phyloP scores from a whole-genome alignment of 129 eudicot species.

The Mikania micrantha region DNA sequence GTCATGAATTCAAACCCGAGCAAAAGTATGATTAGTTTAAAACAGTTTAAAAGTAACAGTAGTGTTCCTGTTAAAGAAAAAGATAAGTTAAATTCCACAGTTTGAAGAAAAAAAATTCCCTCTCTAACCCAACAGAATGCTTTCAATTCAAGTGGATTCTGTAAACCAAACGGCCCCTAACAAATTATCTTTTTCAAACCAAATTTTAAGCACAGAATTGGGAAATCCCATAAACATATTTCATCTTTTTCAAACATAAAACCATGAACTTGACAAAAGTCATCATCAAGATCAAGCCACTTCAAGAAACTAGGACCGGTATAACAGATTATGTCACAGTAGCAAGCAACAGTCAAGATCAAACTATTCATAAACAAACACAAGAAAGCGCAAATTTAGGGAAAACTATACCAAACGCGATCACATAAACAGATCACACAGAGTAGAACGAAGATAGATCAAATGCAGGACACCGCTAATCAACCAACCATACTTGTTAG shows the following conservation, averaged over 20 bases:
- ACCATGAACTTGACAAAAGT: background rate
- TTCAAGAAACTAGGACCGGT: background rate
- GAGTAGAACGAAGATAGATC: background rate
- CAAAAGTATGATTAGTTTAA: no score
- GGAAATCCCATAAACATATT: background rate
- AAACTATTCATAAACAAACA: conserved; percentile 6
- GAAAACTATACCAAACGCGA: background rate
- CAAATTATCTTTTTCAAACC: no score
- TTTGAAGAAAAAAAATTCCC: no score
- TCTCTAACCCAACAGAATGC: no score
- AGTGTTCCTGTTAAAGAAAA: no score
- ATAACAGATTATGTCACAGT: background rate
- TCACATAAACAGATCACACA: conserved; percentile 8
- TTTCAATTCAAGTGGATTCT: no score
- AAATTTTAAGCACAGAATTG: no score
- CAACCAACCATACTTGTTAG: conserved; percentile 15
- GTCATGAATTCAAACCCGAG: no score
- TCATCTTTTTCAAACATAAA: no score
- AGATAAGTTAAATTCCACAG: no score
- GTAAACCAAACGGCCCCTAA: no score
- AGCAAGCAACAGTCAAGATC: conserved; percentile 7
- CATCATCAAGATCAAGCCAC: conserved; percentile 12
- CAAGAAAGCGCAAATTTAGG: background rate
- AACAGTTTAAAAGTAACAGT: no score
- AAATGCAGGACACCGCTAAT: background rate